Conservation (phyloP, 768 basidiomycete genomes). For the Naganishia friedmannii region DNA sequence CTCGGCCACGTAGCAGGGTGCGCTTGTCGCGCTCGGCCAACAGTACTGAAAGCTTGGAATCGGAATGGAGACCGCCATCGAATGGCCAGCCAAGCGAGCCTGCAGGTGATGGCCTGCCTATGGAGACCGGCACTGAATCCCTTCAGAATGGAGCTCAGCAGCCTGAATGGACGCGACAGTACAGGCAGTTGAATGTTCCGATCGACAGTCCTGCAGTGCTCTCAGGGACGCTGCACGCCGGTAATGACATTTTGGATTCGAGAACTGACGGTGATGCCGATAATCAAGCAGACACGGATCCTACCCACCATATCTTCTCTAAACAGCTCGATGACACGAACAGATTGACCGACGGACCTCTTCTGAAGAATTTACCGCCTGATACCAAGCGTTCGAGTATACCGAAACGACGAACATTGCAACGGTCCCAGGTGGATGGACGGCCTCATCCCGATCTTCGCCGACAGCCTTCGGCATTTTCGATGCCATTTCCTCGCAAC, state of each 20-base stretch:
- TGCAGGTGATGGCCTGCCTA: neutral
- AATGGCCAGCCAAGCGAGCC: neutral
- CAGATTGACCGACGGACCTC: neutral
- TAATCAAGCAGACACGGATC: neutral
- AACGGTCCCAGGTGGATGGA: neutral
- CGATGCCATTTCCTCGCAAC: slow-evolving; percentile 42
- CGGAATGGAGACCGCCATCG: neutral
- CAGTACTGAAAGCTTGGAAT: neutral
- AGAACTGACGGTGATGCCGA: neutral
- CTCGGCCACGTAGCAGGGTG: slow-evolving; percentile 12
- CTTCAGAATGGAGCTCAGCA: neutral
- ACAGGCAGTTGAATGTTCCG: slow-evolving; percentile 6
- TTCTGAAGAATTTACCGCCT: neutral
- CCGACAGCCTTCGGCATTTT: slow-evolving; percentile 14
- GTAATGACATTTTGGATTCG: slow-evolving; percentile 1
- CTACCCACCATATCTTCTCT: neutral
- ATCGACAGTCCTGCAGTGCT: slow-evolving; percentile 10
- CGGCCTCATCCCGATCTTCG: neutral
- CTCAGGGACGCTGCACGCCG: neutral
- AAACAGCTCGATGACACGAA: slow-evolving; percentile 1
- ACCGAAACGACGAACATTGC: neutral
- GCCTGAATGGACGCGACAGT: slow-evolving; percentile 4
- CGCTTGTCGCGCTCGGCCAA: neutral
- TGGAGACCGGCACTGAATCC: neutral
- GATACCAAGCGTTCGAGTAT: neutral